phyloP scores from a whole-genome alignment of 768 basidiomycete genomes.

The Podaxis sp. region DNA sequence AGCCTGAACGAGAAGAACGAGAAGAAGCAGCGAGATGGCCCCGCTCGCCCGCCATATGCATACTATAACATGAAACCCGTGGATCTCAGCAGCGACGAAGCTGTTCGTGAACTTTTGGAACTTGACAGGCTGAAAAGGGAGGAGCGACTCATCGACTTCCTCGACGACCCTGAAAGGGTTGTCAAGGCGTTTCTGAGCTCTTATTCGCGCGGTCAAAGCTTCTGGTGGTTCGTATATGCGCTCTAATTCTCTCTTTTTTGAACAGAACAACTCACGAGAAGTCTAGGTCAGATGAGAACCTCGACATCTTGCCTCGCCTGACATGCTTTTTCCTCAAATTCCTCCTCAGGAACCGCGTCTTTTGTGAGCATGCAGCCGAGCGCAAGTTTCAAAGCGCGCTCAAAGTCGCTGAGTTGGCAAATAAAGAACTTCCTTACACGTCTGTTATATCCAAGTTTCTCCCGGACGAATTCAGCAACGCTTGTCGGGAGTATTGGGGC shows the following conservation, averaged over 20 bases:
- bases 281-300: conserved; percentile 30
- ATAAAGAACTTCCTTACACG: conserved; percentile 13
- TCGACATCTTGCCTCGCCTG: conserved; percentile 30
- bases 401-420: conserved; percentile 7
- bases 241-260: too few relatives aligned
- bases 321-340: conserved; percentile 35
- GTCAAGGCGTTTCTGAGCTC: conserved; percentile 62
- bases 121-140: conserved; percentile 34
- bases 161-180: conserved; percentile 51
- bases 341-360: conserved; percentile 32
- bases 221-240: conserved; percentile 42
- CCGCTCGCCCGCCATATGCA: conserved; percentile 8
- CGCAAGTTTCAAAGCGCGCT: conserved; percentile 11
- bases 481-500: conserved; percentile 14
- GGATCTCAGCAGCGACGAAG: conserved; percentile 25
- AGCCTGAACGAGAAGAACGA: too few relatives aligned
- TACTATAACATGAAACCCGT: neutral
- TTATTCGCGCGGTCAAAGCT: conserved; percentile 58
- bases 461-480: conserved; percentile 10
- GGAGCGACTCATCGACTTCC: conserved; percentile 45
- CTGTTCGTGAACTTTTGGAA: conserved; percentile 30
- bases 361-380: conserved; percentile 20
- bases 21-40: neutral
- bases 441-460: conserved; percentile 15
- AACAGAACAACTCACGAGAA: neutral